Evolutionary conservation across 2,329 filamentous ascomycete species (phyloP), one percentile per base, ranked within the genome.

Genomic region (Arthrobotrys pseudoclavata): DNA sequence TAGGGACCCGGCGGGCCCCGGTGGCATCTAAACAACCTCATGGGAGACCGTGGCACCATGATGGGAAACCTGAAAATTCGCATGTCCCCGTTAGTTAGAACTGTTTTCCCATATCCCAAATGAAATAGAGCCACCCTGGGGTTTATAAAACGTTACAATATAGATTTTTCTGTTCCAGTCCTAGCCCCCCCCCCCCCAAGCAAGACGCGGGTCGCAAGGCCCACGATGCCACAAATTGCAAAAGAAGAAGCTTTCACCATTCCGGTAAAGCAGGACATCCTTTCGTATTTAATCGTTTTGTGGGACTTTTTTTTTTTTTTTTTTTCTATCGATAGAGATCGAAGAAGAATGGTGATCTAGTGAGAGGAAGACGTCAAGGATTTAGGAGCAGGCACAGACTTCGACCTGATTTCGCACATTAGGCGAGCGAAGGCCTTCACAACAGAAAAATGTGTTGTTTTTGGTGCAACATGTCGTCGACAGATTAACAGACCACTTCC

Each of bases 361-460:
- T 5, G 29, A 18, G 15, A 12, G 13, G 26, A 55, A 1, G 52
- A 53, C 9, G 29, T 55, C 7, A 13, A 12, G 24, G n/a, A 55
- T 37, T 34, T 22, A 15, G 7, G 20, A 34, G 15, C 10, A 15
- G n/a, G 34, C 18, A 45, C 42, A 42, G 31, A 9, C 7, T 40
- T 42, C n/a, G 42, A 7, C 15, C 6, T 20, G 18, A 15, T 15
- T 24, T 47, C 15, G 1, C 47, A 34, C 31, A 24, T 31, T 31
- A 52, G 13, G n/a, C 53, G 6, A 47, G 10, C 24, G 47, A 55
- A 18, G 18, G 42, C 37, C 9, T 42, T n/a, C 13, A 4, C 10
- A 20, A 26, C 7, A 4, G 7, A 48, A 42, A 64, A 76, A 66
- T 76, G 71, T 76, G 71, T 76, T 76, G 71, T 69, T 76, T 72